A percentile compares a stretch with the other conserved stretches of the same genome.
Conservation (phyloP, 495 filamentous ascomycete species). For the Penicillium dipodomyicola region DNA sequence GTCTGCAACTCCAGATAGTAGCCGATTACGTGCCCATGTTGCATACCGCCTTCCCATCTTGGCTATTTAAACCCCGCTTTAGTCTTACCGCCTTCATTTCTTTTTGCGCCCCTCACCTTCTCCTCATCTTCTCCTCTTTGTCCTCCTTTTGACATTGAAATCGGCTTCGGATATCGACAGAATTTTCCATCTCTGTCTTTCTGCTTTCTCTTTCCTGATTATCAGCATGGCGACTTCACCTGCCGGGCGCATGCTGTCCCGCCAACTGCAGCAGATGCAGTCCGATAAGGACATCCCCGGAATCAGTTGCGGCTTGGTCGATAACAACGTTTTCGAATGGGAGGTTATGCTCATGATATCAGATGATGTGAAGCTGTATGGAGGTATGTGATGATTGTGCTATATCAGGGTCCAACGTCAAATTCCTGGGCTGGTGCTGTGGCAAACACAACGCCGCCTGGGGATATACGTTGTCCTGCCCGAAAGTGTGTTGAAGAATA, state of each 20-base stretch:
- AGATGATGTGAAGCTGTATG: conserved; percentile 94
- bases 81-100: conserved; percentile 23
- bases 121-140: conserved; percentile 4
- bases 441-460: not conserved
- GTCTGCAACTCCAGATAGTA: not conserved
- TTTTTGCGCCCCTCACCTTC: conserved; percentile 20
- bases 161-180: not conserved
- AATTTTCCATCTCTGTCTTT: not conserved
- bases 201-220: not conserved
- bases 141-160: conserved; percentile 1
- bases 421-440: not conserved
- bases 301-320: conserved; percentile 86
- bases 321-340: conserved; percentile 96
- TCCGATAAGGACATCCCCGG: conserved; percentile 86
- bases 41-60: not conserved
- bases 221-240: conserved; percentile 49
- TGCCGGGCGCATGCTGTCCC: conserved; percentile 72
- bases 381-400: conserved; percentile 54
- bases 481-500: not conserved
- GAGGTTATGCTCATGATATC: conserved; percentile 99
- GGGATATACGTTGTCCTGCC: not conserved
- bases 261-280: conserved; percentile 93
- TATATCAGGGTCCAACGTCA: not conserved
- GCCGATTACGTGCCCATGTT: not conserved
- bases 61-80: conserved; percentile 3